Evolutionary conservation across 2,329 filamentous ascomycete genomes (phyloP).

Genomic region (Cadophora malorum): DNA sequence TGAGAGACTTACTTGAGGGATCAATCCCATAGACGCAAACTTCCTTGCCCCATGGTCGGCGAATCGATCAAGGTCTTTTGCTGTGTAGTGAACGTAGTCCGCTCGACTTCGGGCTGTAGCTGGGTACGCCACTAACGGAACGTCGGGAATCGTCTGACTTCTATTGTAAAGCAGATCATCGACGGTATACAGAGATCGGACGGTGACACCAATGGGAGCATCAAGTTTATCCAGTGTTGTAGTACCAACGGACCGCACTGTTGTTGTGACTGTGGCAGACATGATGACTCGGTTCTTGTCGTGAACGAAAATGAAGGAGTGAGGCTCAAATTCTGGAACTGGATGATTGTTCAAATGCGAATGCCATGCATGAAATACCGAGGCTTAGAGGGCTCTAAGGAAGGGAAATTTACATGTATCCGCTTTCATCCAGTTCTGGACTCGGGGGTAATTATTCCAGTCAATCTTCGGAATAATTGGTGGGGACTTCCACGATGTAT

Average conservation of each 20-base stretch:
- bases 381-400: background rate
- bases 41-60: constrained; percentile 40
- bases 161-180: constrained; percentile 39
- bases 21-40: constrained; percentile 35
- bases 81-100: constrained; percentile 43
- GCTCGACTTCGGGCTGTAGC: constrained; percentile 29
- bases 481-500: background rate
- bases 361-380: constrained; percentile 13
- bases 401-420: background rate
- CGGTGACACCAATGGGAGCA: background rate
- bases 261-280: constrained; percentile 16
- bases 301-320: background rate
- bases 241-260: background rate
- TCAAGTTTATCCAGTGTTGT: background rate
- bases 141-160: constrained; percentile 36
- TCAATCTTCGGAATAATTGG: background rate
- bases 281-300: background rate
- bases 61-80: constrained; percentile 42
- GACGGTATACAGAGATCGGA: constrained; percentile 29
- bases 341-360: background rate
- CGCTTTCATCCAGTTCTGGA: background rate
- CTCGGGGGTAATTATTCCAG: background rate
- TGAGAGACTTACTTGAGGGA: constrained; percentile 26
- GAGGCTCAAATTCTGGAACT: constrained; percentile 5
- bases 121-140: constrained; percentile 41